A percentile compares a stretch with the other conserved stretches of the same genome.
Conservation (phyloP, 1,284 basidiomycete species). For the Anthracocystis panici-leucophaei region DNA sequence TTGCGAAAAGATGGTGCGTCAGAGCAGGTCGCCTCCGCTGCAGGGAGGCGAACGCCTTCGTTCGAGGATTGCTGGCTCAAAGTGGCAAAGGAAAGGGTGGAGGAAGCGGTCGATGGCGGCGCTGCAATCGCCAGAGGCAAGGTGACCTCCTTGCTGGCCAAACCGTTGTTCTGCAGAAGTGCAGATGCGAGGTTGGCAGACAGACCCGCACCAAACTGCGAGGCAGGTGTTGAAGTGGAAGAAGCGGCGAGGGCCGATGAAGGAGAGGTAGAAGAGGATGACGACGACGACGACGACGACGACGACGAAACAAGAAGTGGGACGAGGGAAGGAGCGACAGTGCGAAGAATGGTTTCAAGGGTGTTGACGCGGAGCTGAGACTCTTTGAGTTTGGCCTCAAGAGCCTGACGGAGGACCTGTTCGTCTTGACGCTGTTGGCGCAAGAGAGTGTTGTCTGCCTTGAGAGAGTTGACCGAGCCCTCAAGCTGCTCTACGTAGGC, state of each 20-base stretch:
- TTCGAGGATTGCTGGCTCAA: constrained; percentile 36
- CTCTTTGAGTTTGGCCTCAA: constrained; percentile 51
- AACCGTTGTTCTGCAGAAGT: constrained; percentile 31
- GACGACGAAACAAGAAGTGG: constrained; percentile 33
- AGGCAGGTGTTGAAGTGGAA: constrained; percentile 28
- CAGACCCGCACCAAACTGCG: constrained; percentile 33
- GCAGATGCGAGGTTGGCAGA: constrained; percentile 33
- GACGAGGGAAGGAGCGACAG: constrained; percentile 36
- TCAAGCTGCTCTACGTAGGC: constrained; percentile 62
- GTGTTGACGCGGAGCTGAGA: constrained; percentile 46
- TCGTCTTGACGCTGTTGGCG: constrained; percentile 36
- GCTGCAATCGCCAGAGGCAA: constrained; percentile 53
- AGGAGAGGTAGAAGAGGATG: constrained; percentile 13
- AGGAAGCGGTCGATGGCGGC: constrained; percentile 56
- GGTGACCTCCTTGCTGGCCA: constrained; percentile 33
- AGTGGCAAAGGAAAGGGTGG: constrained; percentile 30
- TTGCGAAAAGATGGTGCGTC: constrained; percentile 33
- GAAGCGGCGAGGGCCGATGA: constrained; percentile 27
- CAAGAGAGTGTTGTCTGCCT: constrained; percentile 46
- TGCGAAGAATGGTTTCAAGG: constrained; percentile 54
- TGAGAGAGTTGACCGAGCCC: constrained; percentile 44
- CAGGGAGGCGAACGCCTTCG: constrained; percentile 66
- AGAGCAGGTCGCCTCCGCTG: constrained; percentile 67
- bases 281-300: constrained; percentile 21
- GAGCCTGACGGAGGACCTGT: constrained; percentile 19